Percentiles rank a stretch among this genome's conserved stretches.
These are phyloP conservation scores for Cutaneotrichosporon sp. DNA, from an alignment of 1,284 basidiomycete species.

Conservation along the genomic window DNA sequence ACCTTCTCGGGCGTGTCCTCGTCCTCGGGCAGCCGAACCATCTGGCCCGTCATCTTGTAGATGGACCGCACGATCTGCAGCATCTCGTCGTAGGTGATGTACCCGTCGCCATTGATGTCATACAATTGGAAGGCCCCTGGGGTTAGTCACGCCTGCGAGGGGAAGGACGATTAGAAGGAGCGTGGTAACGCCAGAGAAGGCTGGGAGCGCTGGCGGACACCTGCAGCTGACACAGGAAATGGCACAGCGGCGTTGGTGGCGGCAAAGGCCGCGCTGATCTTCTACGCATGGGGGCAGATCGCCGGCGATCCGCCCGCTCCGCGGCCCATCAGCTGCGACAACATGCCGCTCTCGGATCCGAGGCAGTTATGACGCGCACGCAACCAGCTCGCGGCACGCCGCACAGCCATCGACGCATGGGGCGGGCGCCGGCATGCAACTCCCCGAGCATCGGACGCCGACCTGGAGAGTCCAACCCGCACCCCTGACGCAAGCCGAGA, in stretches of 20 bases:
- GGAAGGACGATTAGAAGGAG: too few relatives aligned
- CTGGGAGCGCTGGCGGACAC: not conserved
- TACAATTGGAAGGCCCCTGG: slow-evolving; percentile 99
- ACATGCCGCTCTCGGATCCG: not conserved
- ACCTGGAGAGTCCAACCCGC: not conserved
- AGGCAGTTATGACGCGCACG: too few relatives aligned
- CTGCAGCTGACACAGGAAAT: not conserved
- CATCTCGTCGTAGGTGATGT: slow-evolving; percentile 98
- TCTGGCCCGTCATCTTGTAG: slow-evolving; percentile 99
- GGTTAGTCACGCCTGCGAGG: too few relatives aligned
- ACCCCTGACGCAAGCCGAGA: not conserved
- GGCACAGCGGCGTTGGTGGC: not conserved
- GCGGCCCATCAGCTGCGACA: too few relatives aligned
- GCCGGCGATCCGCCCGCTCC: not conserved
- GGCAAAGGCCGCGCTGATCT: too few relatives aligned
- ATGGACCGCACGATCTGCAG: slow-evolving; percentile 91
- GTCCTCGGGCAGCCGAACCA: slow-evolving; percentile 95
- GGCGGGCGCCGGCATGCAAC: too few relatives aligned
- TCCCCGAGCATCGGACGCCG: too few relatives aligned
- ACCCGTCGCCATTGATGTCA: slow-evolving; percentile 96
- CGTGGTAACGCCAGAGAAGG: not conserved
- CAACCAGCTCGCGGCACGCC: not conserved
- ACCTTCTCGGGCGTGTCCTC: slow-evolving; percentile 99
- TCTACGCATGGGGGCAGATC: too few relatives aligned
- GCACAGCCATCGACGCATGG: not conserved